Evolutionary conservation across 345 rosid species (phyloP).

Genomic region (Acer campestre): DNA sequence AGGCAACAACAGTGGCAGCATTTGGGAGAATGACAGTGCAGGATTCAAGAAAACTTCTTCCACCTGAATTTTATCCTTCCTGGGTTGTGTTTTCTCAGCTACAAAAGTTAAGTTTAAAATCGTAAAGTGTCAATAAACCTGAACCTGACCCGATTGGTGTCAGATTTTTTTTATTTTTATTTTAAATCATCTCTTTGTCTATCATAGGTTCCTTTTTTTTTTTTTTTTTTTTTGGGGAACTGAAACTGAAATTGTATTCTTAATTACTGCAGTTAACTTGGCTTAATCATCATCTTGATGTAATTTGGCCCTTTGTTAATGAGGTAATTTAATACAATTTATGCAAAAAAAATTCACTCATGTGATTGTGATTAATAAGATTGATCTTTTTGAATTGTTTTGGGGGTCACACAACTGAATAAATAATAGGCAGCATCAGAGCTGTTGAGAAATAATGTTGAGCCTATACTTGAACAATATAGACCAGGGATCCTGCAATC

Average conservation of each 20-base stretch:
- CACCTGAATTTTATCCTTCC: constrained; percentile 64
- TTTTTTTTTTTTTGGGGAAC: background rate
- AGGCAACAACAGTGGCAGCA: constrained; percentile 80
- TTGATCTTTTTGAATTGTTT: background rate
- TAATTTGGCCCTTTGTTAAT: constrained; percentile 92
- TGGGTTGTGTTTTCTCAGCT: constrained; percentile 84
- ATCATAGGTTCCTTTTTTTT: too few species aligned
- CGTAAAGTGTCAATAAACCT: too few species aligned
- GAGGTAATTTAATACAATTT: constrained; percentile 41
- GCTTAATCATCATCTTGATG: constrained; percentile 79
- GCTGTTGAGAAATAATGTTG: constrained; percentile 70
- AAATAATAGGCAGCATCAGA: constrained; percentile 82
- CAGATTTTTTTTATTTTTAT: too few species aligned
- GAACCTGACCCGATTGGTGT: too few species aligned
- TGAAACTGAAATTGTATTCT: constrained; percentile 24
- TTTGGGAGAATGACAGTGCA: constrained; percentile 88
- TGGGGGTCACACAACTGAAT: constrained; percentile 20
- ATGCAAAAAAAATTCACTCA: too few species aligned
- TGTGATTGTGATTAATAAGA: background rate
- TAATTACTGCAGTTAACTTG: constrained; percentile 64
- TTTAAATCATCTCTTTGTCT: too few species aligned
- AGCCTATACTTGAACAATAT: constrained; percentile 86
- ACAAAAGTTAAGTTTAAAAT: constrained; percentile 62
- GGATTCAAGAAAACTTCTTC: constrained; percentile 80
- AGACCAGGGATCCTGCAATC: constrained; percentile 73